Evolutionary conservation across 2,329 filamentous ascomycete species (phyloP), one percentile per base, ranked within the genome.

Genomic region (Gnomoniopsis sp.): DNA sequence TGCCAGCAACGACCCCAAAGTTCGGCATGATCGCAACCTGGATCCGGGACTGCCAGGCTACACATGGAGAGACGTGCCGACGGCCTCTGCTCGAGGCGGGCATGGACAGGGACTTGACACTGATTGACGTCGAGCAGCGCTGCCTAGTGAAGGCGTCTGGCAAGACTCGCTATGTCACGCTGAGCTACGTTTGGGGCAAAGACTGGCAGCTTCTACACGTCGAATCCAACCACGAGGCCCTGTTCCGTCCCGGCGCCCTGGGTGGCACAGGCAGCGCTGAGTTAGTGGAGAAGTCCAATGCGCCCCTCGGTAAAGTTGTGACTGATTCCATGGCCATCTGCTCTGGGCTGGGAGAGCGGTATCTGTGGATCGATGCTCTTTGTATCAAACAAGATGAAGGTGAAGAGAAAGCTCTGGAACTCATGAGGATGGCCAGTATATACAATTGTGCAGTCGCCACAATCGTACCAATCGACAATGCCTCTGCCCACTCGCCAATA

Each of bases 311-410:
- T 21, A 49, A 49, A 17, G 47, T 49, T 30, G 47, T 49, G 3
- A 49, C 47, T 8, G 47, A 58, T 50, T 43, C 51, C 3, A 58
- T 58, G 36, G 8, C 11, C 19, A 2, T 58, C 11, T 54, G 50
- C 2, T 7, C 36, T 4, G 56, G 46, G 2, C 62, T 74, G n/a
- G 55, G 54, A 0, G 54, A 70, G 10, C 48, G 58, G 0, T 72
- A 70, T 52, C 52, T 73, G 0, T 73, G 70, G 70, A 69, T 72
- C 30, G 70, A 72, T 62, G 66, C 67, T 36, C 56, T 72, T 0
- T 73, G 71, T 36, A 70, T 72, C 17, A 55, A 68, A 30, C 69
- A 73, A 46, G 66, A 68, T 26, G 60, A 65, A 49, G 47, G 47
- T 15, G 38, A 19, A n/a, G 38, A 44, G 47, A 46, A 54, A n/a